phyloP scores from a whole-genome alignment of 371 early-diverging fungal species.

The Smittium culicis region DNA sequence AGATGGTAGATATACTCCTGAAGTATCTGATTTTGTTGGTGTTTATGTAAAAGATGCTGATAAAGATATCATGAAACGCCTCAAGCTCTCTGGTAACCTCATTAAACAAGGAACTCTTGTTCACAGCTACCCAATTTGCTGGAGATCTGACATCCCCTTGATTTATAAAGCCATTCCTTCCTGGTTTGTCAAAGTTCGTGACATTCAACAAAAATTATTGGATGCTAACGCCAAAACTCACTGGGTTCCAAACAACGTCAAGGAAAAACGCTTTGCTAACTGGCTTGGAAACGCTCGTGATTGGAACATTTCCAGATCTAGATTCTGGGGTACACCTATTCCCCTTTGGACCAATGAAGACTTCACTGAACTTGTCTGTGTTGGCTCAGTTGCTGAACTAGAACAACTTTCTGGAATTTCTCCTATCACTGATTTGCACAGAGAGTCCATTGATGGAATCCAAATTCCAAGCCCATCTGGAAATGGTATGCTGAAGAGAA shows the following conservation, averaged over 20 bases:
- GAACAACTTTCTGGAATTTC: conserved; percentile 75
- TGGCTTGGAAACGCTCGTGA: conserved; percentile 98
- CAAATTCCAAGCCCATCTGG: conserved; percentile 90
- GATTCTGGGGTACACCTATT: conserved; percentile 99
- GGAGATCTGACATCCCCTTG: conserved; percentile 98
- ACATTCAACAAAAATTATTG: conserved; percentile 73
- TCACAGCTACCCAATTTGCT: conserved; percentile 95
- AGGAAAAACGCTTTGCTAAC: conserved; percentile 97
- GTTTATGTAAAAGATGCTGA: conserved; percentile 97
- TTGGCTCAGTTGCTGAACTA: conserved; percentile 94
- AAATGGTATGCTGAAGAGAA: conserved; percentile 78
- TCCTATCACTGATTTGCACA: conserved; percentile 94
- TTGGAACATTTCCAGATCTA: conserved; percentile 98
- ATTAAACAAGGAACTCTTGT: conserved; percentile 76
- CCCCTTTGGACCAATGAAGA: conserved; percentile 98
- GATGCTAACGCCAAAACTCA: conserved; percentile 80
- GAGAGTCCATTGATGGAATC: conserved; percentile 95
- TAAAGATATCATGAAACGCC: conserved; percentile 84
- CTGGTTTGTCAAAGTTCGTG: conserved; percentile 96
- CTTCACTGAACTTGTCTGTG: conserved; percentile 80
- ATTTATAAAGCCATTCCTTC: conserved; percentile 97
- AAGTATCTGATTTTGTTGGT: conserved; percentile 75
- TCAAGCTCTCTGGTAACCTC: conserved; percentile 72
- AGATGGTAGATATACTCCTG: conserved; percentile 73
- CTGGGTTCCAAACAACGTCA: conserved; percentile 97